These are phyloP conservation scores for Myxozyma neotropica DNA, from an alignment of 805 yeast genomes.

Conservation along the genomic window DNA sequence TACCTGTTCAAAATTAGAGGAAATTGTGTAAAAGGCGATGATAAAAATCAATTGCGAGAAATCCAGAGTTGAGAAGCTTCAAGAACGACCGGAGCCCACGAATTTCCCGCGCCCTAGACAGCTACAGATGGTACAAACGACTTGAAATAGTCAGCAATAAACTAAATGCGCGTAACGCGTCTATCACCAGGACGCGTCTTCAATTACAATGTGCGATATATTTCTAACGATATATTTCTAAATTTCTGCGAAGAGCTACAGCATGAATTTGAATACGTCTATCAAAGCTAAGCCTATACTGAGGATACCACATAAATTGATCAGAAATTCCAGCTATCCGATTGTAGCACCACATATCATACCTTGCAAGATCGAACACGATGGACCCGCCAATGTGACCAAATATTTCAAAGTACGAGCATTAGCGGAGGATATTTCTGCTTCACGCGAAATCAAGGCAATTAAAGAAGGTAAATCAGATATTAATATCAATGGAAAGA, in stretches of 20 bases:
- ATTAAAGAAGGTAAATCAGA: background rate
- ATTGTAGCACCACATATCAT: constrained; percentile 15
- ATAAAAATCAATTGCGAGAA: background rate
- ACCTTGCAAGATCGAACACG: constrained; percentile 27
- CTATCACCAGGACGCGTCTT: too few relatives aligned
- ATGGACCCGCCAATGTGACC: constrained; percentile 27
- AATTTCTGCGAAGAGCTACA: background rate
- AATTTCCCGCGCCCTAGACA: too few relatives aligned
- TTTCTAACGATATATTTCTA: too few relatives aligned
- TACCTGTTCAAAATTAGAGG: too few relatives aligned
- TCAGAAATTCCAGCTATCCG: background rate
- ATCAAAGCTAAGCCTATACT: background rate
- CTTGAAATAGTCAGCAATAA: background rate
- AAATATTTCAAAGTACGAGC: constrained; percentile 12
- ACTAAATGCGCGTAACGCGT: background rate
- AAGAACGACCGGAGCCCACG: too few relatives aligned
- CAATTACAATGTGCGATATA: too few relatives aligned
- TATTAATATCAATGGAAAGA: background rate
- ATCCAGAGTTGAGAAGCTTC: background rate
- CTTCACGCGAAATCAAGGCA: background rate
- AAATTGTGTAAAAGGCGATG: background rate
- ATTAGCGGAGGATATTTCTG: background rate
- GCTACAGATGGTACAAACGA: background rate
- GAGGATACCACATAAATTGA: background rate
- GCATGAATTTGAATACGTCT: background rate